phyloP scores from a whole-genome alignment of 805 yeast species.

The Barnettozyma californica region DNA sequence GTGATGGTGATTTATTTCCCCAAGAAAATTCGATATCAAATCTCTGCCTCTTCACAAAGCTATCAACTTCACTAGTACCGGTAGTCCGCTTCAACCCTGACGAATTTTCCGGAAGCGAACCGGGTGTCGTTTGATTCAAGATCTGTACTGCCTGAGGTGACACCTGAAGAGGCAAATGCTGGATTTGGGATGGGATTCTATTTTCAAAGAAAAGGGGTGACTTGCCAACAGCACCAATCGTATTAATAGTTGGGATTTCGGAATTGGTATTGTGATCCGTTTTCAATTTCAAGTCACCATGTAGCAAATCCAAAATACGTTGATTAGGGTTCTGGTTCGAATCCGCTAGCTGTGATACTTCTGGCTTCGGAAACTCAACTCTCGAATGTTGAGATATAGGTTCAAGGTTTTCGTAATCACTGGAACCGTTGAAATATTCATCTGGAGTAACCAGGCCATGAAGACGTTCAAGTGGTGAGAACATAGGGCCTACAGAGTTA shows the following conservation, averaged over 20 bases:
- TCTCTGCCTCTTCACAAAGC: neutral
- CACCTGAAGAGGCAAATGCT: too few relatives aligned
- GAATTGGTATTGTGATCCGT: neutral
- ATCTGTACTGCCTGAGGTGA: neutral
- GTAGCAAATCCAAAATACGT: constrained; percentile 3
- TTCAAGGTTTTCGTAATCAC: neutral
- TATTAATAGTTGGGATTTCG: neutral
- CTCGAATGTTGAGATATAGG: neutral
- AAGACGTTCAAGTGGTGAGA: constrained; percentile 1
- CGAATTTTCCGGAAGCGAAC: neutral
- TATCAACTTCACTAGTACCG: neutral
- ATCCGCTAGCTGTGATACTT: too few relatives aligned
- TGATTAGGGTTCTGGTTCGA: constrained; percentile 2
- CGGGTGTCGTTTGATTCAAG: neutral
- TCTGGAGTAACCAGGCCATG: constrained; percentile 1
- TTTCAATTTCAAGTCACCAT: constrained; percentile 1
- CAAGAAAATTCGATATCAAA: neutral
- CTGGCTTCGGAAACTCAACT: neutral
- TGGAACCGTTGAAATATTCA: neutral
- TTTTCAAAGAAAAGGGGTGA: too few relatives aligned
- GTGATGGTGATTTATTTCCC: neutral
- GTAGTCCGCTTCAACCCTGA: neutral
- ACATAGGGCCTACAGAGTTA: neutral
- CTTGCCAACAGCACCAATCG: neutral
- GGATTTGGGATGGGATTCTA: neutral